A percentile compares a stretch with the other conserved stretches of the same genome.
Evolutionary conservation across 495 filamentous ascomycete genomes (phyloP).

Genomic region (Eremomyces bilateralis): DNA sequence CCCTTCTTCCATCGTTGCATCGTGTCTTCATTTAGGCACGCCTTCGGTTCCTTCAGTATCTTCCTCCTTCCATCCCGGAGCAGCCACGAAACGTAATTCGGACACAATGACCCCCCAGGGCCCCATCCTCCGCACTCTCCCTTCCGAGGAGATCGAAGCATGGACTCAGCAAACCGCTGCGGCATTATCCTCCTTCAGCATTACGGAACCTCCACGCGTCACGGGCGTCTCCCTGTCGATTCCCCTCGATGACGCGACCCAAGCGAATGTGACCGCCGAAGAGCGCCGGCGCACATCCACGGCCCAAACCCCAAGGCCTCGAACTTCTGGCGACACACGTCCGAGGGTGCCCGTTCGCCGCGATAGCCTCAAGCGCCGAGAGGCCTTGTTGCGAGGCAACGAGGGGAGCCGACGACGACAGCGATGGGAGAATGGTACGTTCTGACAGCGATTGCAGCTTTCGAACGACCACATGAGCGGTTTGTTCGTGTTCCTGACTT

Average conservation of each 20-base stretch:
- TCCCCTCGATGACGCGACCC: constrained; percentile 18
- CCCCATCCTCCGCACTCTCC: no score
- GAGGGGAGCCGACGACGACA: constrained; percentile 75
- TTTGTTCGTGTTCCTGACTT: no score
- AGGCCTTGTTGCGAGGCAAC: constrained; percentile 71
- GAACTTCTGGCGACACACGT: constrained; percentile 5
- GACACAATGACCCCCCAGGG: no score
- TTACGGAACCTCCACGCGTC: constrained; percentile 6
- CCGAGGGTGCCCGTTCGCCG: constrained; percentile 23
- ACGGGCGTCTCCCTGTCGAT: constrained; percentile 18
- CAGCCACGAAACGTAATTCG: no score
- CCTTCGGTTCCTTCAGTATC: no score
- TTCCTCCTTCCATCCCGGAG: no score
- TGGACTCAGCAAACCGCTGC: constrained; percentile 15
- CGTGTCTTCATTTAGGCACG: no score
- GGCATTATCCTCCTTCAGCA: constrained; percentile 10
- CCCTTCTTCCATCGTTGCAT: no score
- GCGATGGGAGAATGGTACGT: constrained; percentile 83
- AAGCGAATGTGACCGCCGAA: background rate
- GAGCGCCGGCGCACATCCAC: background rate
- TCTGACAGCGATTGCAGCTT: background rate
- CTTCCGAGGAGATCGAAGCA: constrained; percentile 14
- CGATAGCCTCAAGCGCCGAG: constrained; percentile 45
- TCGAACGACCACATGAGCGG: background rate
- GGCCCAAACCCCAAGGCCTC: no score